Conservation (phyloP, 2,329 filamentous ascomycete species). For the Alternaria solani region DNA sequence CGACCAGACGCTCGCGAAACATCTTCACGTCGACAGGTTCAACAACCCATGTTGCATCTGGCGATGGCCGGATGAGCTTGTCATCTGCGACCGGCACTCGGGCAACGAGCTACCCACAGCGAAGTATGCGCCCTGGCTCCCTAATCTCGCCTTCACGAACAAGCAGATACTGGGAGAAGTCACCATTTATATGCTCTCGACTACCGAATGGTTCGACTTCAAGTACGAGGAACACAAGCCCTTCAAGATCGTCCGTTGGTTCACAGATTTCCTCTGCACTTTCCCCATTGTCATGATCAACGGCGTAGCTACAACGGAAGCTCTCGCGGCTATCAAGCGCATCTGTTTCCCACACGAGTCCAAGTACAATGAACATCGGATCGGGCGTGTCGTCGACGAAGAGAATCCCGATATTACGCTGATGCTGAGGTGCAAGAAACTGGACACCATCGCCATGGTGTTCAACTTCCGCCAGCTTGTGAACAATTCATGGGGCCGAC, state of each 20-base stretch:
- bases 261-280: not conserved
- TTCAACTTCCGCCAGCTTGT: not conserved
- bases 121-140: not conserved
- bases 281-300: not conserved
- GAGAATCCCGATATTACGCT: not conserved
- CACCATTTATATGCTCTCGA: not conserved
- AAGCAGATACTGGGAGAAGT: not conserved
- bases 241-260: not conserved
- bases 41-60: not conserved
- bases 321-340: not conserved
- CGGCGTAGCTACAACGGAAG: not conserved
- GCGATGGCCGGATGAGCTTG: not conserved
- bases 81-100: not conserved
- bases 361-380: not conserved
- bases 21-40: not conserved
- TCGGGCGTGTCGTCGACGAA: not conserved
- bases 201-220: constrained; percentile 2
- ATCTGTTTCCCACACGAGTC: not conserved
- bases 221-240: not conserved
- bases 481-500: too few species aligned
- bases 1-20: not conserved
- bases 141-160: not conserved
- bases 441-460: not conserved
- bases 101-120: not conserved
- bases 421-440: not conserved